A percentile compares a stretch with the other conserved stretches of the same genome.
Conservation (phyloP, 2,329 filamentous ascomycete species). For the Ilyonectria sp. region DNA sequence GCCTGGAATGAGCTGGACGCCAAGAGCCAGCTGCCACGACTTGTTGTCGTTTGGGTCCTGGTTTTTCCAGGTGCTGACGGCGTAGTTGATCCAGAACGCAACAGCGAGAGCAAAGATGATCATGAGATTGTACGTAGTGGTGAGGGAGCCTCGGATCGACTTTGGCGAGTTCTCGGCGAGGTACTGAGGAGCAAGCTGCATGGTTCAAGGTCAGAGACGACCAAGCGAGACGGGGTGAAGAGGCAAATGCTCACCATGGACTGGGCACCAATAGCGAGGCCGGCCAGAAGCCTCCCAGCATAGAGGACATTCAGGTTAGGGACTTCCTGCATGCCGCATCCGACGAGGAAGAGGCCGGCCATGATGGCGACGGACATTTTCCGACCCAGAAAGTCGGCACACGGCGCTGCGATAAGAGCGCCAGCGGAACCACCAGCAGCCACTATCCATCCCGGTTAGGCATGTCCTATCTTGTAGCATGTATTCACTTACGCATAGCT, state of each 20-base stretch:
- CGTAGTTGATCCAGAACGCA: conserved; percentile 29
- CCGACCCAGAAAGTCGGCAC: conserved; percentile 27
- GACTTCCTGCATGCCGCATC: conserved; percentile 25
- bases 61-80: conserved; percentile 18
- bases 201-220: neutral
- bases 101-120: conserved; percentile 25
- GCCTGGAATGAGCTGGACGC: conserved; percentile 36
- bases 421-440: conserved; percentile 27
- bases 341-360: conserved; percentile 19
- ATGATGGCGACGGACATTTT: conserved; percentile 22
- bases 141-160: conserved; percentile 25
- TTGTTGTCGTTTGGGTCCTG: conserved; percentile 2
- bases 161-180: conserved; percentile 24
- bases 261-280: conserved; percentile 18
- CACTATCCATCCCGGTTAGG: conserved; percentile 11
- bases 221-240: neutral
- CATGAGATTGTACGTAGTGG: conserved; percentile 25
- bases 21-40: conserved; percentile 28
- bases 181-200: conserved; percentile 26
- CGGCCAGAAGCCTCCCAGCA: conserved; percentile 18
- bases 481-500: conserved; percentile 20
- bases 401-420: conserved; percentile 17
- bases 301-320: conserved; percentile 23
- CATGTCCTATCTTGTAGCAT: neutral
- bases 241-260: conserved; percentile 13